phyloP scores from a whole-genome alignment of 345 rosid genomes.

The Arabidopsis suecica region DNA sequence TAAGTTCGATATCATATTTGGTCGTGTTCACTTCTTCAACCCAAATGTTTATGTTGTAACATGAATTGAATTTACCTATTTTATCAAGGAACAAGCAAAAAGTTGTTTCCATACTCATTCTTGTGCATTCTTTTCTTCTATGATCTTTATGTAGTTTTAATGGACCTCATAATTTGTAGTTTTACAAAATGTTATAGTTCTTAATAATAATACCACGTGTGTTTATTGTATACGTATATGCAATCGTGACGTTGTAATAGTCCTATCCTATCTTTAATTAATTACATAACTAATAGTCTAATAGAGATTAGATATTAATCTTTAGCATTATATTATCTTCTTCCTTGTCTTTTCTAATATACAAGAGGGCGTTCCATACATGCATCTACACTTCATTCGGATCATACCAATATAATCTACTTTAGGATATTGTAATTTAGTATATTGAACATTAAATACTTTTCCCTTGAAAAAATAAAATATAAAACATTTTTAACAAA shows the following conservation, averaged over 20 bases:
- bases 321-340: slow-evolving; percentile 31
- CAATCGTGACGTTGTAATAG: slow-evolving; percentile 30
- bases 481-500: slow-evolving; percentile 8
- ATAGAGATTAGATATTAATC: slow-evolving; percentile 31
- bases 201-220: neutral
- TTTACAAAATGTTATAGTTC: neutral
- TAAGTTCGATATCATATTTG: slow-evolving; percentile 45
- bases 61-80: slow-evolving; percentile 33
- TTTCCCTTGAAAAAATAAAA: neutral
- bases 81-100: slow-evolving; percentile 34
- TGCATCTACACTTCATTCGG: slow-evolving; percentile 42
- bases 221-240: neutral
- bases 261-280: slow-evolving; percentile 26
- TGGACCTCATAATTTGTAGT: neutral
- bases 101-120: slow-evolving; percentile 20
- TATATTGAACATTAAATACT: slow-evolving; percentile 13
- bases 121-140: neutral
- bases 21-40: slow-evolving; percentile 43
- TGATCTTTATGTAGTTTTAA: too few relatives aligned
- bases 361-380: slow-evolving; percentile 29
- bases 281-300: slow-evolving; percentile 11
- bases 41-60: slow-evolving; percentile 50
- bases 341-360: slow-evolving; percentile 10
- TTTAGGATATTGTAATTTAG: slow-evolving; percentile 36
- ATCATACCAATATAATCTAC: neutral